These are phyloP conservation scores for Fusarium dimerum DNA, from an alignment of 2,329 filamentous ascomycete species.

Conservation along the genomic window DNA sequence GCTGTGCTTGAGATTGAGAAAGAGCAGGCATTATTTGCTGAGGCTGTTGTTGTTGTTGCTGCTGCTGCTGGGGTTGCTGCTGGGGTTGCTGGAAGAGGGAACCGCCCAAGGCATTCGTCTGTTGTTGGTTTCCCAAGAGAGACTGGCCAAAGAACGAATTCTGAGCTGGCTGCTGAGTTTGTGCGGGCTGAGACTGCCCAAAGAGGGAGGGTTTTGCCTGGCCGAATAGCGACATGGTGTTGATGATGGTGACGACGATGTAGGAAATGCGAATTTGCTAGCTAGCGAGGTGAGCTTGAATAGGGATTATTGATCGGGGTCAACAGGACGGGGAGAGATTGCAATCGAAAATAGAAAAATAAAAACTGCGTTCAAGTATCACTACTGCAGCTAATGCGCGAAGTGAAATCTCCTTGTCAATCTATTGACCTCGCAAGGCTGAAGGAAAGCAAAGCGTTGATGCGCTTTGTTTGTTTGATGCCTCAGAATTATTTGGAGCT, in stretches of 20 bases:
- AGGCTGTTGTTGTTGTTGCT: slow-evolving; percentile 44
- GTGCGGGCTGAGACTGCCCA: slow-evolving; percentile 39
- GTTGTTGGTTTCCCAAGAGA: slow-evolving; percentile 38
- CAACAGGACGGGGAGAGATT: not conserved
- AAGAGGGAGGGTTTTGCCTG: slow-evolving; percentile 42
- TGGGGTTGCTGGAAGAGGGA: not conserved
- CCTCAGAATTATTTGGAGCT: slow-evolving; percentile 31
- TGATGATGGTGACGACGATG: slow-evolving; percentile 7
- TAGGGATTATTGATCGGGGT: slow-evolving; percentile 6
- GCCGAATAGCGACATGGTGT: slow-evolving; percentile 42
- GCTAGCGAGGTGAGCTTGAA: slow-evolving; percentile 18
- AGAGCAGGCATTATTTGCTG: slow-evolving; percentile 43
- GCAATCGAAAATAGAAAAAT: not conserved
- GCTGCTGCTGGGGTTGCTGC: slow-evolving; percentile 31
- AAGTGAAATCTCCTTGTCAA: not conserved
- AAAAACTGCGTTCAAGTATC: not conserved
- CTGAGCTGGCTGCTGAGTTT: slow-evolving; percentile 33
- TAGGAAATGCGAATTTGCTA: slow-evolving; percentile 11
- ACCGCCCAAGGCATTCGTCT: slow-evolving; percentile 4
- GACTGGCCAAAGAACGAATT: slow-evolving; percentile 20
- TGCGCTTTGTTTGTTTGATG: slow-evolving; percentile 26
- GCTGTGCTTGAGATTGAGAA: slow-evolving; percentile 47
- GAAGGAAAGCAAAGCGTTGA: slow-evolving; percentile 10
- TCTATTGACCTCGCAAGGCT: slow-evolving; percentile 12
- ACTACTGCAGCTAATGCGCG: not conserved